These are phyloP conservation scores for Hypoxylon sp. DNA, from an alignment of 2,329 filamentous ascomycete species.

Conservation along the genomic window DNA sequence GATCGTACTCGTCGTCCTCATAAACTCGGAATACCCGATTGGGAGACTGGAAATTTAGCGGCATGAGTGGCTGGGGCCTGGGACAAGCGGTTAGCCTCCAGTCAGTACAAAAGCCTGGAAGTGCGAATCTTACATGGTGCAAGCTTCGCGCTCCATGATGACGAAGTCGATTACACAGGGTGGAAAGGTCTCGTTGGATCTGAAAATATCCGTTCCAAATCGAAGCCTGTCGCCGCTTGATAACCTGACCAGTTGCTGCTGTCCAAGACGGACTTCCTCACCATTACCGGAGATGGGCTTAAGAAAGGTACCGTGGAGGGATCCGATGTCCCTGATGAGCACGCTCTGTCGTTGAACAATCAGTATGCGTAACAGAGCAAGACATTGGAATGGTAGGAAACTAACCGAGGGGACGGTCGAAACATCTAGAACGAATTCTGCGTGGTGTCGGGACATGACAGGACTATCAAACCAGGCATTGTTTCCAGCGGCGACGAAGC, in stretches of 20 bases:
- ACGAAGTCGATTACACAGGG: slow-evolving; percentile 50
- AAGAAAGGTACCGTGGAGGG: slow-evolving; percentile 62
- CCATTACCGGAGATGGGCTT: slow-evolving; percentile 44
- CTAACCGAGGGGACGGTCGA: slow-evolving; percentile 52
- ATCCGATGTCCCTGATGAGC: slow-evolving; percentile 55
- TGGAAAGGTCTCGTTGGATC: slow-evolving; percentile 48
- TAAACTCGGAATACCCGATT: slow-evolving; percentile 50
- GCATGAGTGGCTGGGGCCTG: slow-evolving; percentile 5
- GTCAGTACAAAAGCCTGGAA: background rate
- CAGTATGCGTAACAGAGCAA: slow-evolving; percentile 14
- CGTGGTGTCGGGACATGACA: slow-evolving; percentile 76
- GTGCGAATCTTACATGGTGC: slow-evolving; percentile 22
- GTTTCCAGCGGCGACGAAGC: slow-evolving; percentile 49
- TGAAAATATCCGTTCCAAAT: slow-evolving; percentile 52
- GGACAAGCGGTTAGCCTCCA: slow-evolving; percentile 16
- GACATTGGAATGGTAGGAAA: background rate
- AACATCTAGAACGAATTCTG: slow-evolving; percentile 57
- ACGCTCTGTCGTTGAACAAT: slow-evolving; percentile 52
- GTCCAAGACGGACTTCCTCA: slow-evolving; percentile 34
- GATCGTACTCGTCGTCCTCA: slow-evolving; percentile 48
- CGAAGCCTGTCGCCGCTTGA: slow-evolving; percentile 48
- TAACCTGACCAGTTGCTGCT: slow-evolving; percentile 35
- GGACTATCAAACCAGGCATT: slow-evolving; percentile 76
- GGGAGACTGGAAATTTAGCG: slow-evolving; percentile 26
- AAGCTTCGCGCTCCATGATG: slow-evolving; percentile 43